Evolutionary conservation across 305 asterid species (phyloP).

Genomic region (Coffea humblotiana): DNA sequence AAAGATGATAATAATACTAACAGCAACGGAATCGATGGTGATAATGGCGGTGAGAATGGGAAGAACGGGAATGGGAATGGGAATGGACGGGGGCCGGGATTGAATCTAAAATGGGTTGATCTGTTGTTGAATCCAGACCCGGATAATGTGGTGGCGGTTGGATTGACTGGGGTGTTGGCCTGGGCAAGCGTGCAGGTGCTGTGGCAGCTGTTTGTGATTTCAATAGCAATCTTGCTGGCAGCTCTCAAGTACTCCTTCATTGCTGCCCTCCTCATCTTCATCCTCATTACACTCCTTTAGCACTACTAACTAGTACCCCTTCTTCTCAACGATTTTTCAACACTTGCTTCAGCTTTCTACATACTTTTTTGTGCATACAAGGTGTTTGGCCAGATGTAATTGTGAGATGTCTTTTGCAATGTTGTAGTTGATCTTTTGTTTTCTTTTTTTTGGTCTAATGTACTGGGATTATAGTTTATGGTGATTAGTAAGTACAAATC

Average conservation of each 20-base stretch:
- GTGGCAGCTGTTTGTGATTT: conserved; percentile 74
- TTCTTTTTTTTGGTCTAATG: too few species aligned
- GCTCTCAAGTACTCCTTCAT: conserved; percentile 84
- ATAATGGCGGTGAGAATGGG: not conserved
- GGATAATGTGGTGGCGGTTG: conserved; percentile 87
- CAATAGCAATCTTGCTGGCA: conserved; percentile 70
- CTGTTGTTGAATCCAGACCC: conserved; percentile 80
- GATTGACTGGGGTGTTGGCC: conserved; percentile 85
- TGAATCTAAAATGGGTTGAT: conserved; percentile 64
- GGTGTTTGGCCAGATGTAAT: too few species aligned
- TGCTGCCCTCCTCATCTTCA: conserved; percentile 77
- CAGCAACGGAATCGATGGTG: conserved; percentile 11
- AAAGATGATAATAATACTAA: not conserved
- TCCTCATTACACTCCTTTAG: conserved; percentile 82
- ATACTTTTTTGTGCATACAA: too few species aligned
- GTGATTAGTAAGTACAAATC: too few species aligned
- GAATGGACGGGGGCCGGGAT: conserved; percentile 41
- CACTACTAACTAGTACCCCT: conserved; percentile 20
- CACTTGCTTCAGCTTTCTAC: too few species aligned
- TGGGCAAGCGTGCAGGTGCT: conserved; percentile 93
- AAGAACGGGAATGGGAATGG: conserved; percentile 23
- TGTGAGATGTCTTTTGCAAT: too few species aligned
- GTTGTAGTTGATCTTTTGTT: too few species aligned
- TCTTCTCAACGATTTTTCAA: too few species aligned
- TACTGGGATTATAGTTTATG: too few species aligned